Conservation (phyloP, 768 basidiomycete species). For the Cantharellus cinnabarinus region DNA sequence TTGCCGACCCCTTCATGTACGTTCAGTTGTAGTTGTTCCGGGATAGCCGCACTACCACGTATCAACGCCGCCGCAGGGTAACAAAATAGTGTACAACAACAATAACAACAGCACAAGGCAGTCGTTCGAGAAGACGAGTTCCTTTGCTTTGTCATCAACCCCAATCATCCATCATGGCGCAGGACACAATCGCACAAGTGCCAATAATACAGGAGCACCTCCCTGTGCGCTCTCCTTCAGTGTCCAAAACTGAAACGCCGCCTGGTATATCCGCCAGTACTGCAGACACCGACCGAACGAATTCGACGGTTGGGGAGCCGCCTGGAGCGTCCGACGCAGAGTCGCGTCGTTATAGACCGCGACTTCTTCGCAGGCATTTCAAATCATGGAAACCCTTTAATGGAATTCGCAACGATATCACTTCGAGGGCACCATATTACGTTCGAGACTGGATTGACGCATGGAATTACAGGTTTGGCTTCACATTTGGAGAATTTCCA, state of each 20-base stretch:
- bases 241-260: not conserved
- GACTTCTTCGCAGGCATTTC: too few species aligned
- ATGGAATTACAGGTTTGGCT: conserved; percentile 47
- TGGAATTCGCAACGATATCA: conserved; percentile 53
- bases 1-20: not conserved
- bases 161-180: too few species aligned
- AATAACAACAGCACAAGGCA: too few species aligned
- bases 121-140: too few species aligned
- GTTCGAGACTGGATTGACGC: conserved; percentile 76
- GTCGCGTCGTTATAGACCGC: too few species aligned
- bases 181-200: too few species aligned
- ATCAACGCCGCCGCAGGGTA: not conserved
- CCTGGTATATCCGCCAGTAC: not conserved
- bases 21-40: too few species aligned
- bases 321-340: not conserved
- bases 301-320: not conserved
- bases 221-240: not conserved
- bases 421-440: conserved; percentile 59
- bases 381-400: conserved; percentile 11
- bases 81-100: too few species aligned
- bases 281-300: not conserved
- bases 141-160: too few species aligned
- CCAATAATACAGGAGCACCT: too few species aligned
- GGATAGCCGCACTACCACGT: too few species aligned
- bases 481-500: not conserved